These are phyloP conservation scores for Fusarium luffae DNA, from an alignment of 2,329 filamentous ascomycete genomes.

Conservation along the genomic window DNA sequence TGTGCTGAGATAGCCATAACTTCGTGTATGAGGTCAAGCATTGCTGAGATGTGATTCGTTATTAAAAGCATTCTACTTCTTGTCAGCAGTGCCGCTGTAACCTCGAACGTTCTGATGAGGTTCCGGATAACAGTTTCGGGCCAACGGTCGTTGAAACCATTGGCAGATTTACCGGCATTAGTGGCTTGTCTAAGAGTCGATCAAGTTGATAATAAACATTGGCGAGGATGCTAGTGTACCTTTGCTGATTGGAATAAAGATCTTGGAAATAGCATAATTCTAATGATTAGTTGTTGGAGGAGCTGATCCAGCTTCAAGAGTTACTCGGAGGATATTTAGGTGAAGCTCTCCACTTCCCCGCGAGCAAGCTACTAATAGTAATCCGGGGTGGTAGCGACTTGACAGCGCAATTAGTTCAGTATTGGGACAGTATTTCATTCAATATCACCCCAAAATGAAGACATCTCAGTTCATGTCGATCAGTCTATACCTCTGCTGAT, in stretches of 20 bases:
- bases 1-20: not conserved
- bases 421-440: not conserved
- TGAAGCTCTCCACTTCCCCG: constrained; percentile 32
- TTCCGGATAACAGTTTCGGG: not conserved
- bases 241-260: not conserved
- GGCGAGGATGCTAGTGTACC: not conserved
- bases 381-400: constrained; percentile 9
- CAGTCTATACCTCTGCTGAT: not conserved
- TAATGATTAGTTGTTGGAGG: not conserved
- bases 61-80: too few relatives aligned
- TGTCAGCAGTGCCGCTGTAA: not conserved
- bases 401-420: not conserved
- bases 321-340: not conserved
- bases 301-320: not conserved
- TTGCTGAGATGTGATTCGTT: too few relatives aligned
- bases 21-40: not conserved
- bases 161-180: not conserved
- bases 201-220: not conserved
- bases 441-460: not conserved
- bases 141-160: not conserved
- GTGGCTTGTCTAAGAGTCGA: not conserved
- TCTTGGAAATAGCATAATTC: not conserved
- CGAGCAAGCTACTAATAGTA: not conserved
- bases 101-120: too few relatives aligned
- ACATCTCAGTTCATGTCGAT: not conserved